Percentiles rank a stretch among this genome's conserved stretches.
Conservation (phyloP, 2,329 filamentous ascomycete genomes). For the Penicillium sp. region DNA sequence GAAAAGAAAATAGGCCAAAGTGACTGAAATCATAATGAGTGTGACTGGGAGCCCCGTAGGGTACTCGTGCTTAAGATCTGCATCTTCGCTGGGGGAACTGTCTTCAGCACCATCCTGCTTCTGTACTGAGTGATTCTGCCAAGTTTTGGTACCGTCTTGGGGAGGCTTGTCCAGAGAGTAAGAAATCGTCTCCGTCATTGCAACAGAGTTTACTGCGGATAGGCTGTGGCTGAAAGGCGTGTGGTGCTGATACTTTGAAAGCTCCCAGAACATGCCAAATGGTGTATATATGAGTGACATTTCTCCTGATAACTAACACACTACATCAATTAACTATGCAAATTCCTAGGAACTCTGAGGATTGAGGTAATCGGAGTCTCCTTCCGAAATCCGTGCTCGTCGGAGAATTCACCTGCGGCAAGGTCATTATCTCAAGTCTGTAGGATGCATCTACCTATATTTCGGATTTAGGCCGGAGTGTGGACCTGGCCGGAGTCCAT, state of each 20-base stretch:
- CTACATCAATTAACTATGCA: not conserved
- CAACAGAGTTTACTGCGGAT: not conserved
- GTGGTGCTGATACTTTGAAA: not conserved
- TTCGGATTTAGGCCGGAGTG: constrained; percentile 11
- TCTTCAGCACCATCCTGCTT: constrained; percentile 13
- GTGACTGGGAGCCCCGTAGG: constrained; percentile 25
- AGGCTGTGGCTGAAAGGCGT: not conserved
- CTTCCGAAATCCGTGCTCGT: constrained; percentile 11
- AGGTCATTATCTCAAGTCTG: not conserved
- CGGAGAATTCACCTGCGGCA: not conserved
- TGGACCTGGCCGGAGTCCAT: constrained; percentile 3
- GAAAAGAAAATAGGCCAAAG: constrained; percentile 34
- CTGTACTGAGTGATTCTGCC: constrained; percentile 1
- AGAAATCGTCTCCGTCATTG: constrained; percentile 7
- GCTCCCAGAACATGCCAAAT: constrained; percentile 1
- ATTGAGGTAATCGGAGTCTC: constrained; percentile 5
- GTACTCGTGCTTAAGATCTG: constrained; percentile 27
- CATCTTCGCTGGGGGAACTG: constrained; percentile 18
- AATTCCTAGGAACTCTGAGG: not conserved
- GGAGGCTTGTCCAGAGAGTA: constrained; percentile 26
- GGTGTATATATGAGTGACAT: not conserved
- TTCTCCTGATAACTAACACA: not conserved
- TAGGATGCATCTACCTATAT: constrained; percentile 6
- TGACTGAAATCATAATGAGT: constrained; percentile 33
- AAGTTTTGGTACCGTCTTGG: not conserved